Evolutionary conservation across 73 alveolate species (phyloP).

Genomic region (Blepharisma japonicum): DNA sequence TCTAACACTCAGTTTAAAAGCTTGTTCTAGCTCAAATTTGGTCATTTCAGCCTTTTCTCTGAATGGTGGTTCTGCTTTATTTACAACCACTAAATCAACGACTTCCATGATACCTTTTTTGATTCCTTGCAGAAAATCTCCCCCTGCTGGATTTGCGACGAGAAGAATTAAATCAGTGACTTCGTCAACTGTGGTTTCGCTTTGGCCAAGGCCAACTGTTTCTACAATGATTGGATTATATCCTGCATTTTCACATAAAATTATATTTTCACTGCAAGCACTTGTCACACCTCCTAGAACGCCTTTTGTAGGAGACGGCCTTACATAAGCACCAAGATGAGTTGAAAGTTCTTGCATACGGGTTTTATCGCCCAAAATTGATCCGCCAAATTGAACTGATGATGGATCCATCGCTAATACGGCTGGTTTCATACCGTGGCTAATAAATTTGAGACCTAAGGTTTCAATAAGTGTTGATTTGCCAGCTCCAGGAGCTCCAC

Average conservation of each 20-base stretch:
- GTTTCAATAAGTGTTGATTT: slow-evolving; percentile 63
- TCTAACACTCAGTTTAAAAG: slow-evolving; percentile 39
- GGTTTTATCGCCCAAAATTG: slow-evolving; percentile 76
- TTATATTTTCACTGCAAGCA: slow-evolving; percentile 48
- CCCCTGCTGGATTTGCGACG: slow-evolving; percentile 66
- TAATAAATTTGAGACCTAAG: slow-evolving; percentile 46
- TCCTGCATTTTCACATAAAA: slow-evolving; percentile 65
- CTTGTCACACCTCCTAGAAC: slow-evolving; percentile 67
- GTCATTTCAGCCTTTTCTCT: slow-evolving; percentile 46
- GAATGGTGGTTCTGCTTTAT: slow-evolving; percentile 61
- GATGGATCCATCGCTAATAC: slow-evolving; percentile 76
- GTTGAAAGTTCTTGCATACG: slow-evolving; percentile 57
- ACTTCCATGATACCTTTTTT: slow-evolving; percentile 79
- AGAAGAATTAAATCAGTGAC: slow-evolving; percentile 65
- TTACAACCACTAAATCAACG: slow-evolving; percentile 65
- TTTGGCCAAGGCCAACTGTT: slow-evolving; percentile 74
- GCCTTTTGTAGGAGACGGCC: slow-evolving; percentile 79
- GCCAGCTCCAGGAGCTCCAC: slow-evolving; percentile 86
- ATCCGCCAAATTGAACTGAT: slow-evolving; percentile 63
- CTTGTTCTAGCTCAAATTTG: slow-evolving; percentile 42
- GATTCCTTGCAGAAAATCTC: slow-evolving; percentile 70
- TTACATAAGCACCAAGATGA: slow-evolving; percentile 47
- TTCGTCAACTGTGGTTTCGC: slow-evolving; percentile 63
- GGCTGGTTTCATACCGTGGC: slow-evolving; percentile 43
- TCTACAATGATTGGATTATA: slow-evolving; percentile 61